A percentile compares a stretch with the other conserved stretches of the same genome.
These are phyloP conservation scores for Apiospora sp. DNA, from an alignment of 2,329 filamentous ascomycete species.

Conservation along the genomic window DNA sequence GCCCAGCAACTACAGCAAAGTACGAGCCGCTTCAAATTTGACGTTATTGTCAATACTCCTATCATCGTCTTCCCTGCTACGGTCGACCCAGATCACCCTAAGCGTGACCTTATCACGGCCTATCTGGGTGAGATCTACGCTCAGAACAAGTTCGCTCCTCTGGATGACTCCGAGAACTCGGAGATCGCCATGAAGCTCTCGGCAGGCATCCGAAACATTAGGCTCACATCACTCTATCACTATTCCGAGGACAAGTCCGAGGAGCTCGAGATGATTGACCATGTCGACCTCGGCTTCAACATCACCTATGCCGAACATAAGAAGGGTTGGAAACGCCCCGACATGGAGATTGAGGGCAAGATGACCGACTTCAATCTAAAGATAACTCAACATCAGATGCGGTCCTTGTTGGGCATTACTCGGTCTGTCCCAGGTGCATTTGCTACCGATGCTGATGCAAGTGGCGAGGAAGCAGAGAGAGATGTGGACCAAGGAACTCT, in stretches of 20 bases:
- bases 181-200: slow-evolving; percentile 88
- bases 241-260: slow-evolving; percentile 77
- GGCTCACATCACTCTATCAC: slow-evolving; percentile 87
- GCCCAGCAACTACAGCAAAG: slow-evolving; percentile 93
- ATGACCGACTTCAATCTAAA: slow-evolving; percentile 94
- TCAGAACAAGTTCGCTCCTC: slow-evolving; percentile 87
- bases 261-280: slow-evolving; percentile 95
- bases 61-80: slow-evolving; percentile 93
- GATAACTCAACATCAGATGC: slow-evolving; percentile 89
- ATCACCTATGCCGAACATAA: slow-evolving; percentile 92
- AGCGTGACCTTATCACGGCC: slow-evolving; percentile 85
- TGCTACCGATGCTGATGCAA: slow-evolving; percentile 73
- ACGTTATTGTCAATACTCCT: slow-evolving; percentile 91
- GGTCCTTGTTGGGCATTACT: slow-evolving; percentile 87
- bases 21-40: slow-evolving; percentile 90
- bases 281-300: slow-evolving; percentile 92
- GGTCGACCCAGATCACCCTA: slow-evolving; percentile 72
- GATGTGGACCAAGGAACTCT: slow-evolving; percentile 70
- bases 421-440: slow-evolving; percentile 90
- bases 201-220: slow-evolving; percentile 90
- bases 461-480: slow-evolving; percentile 76
- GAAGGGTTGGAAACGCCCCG: slow-evolving; percentile 78
- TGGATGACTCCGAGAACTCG: slow-evolving; percentile 78
- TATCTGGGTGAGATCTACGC: slow-evolving; percentile 98
- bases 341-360: slow-evolving; percentile 88